Conservation (phyloP, 768 basidiomycete genomes). For the Saitozyma sp. region DNA sequence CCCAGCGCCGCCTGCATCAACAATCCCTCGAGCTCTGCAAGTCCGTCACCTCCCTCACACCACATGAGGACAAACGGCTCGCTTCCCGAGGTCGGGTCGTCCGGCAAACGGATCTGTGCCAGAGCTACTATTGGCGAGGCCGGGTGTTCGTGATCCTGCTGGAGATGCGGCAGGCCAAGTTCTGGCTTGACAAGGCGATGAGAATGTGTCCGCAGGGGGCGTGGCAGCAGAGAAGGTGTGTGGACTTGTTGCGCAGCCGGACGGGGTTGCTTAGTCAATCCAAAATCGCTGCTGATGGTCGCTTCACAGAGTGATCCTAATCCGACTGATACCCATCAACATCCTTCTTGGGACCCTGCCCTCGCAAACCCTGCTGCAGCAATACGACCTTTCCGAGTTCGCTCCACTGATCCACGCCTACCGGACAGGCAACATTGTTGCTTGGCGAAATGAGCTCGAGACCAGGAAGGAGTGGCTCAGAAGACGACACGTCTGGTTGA, state of each 20-base stretch:
- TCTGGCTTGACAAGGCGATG: slow-evolving; percentile 42
- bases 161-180: slow-evolving; percentile 32
- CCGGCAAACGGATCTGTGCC: slow-evolving; percentile 30
- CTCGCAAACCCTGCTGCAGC: slow-evolving; percentile 12
- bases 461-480: slow-evolving; percentile 37
- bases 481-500: slow-evolving; percentile 37
- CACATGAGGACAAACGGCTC: slow-evolving; percentile 33
- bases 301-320: slow-evolving; percentile 33
- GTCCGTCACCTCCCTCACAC: slow-evolving; percentile 26
- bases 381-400: slow-evolving; percentile 30
- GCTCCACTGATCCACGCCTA: slow-evolving; percentile 31
- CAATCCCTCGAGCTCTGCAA: slow-evolving; percentile 33
- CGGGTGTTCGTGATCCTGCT: slow-evolving; percentile 31
- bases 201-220: slow-evolving; percentile 24
- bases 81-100: slow-evolving; percentile 17
- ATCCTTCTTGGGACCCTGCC: slow-evolving; percentile 36
- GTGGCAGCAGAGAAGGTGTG: slow-evolving; percentile 36
- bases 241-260: too few relatives aligned
- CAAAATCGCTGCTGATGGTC: background rate
- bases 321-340: slow-evolving; percentile 43
- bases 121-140: slow-evolving; percentile 46
- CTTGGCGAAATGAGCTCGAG: slow-evolving; percentile 31
- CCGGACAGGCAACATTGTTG: slow-evolving; percentile 26
- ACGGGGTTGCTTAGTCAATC: too few relatives aligned
- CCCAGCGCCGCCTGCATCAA: slow-evolving; percentile 40